Percentiles rank a stretch among this genome's conserved stretches.
phyloP scores from a whole-genome alignment of 176 grass and related monocot genomes.

The Eleusine coracana region DNA sequence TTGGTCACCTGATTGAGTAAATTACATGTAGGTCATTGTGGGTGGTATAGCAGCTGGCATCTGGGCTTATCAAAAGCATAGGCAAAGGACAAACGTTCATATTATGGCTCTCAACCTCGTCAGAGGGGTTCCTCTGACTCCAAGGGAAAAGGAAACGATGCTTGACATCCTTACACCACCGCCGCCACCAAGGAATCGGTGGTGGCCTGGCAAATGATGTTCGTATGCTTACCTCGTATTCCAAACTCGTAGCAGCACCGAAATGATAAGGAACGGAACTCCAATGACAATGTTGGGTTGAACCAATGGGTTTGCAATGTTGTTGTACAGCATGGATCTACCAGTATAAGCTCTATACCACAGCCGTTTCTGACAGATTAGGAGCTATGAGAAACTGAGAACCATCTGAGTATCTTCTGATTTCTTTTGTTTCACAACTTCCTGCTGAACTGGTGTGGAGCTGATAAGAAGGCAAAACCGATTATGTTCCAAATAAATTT shows the following conservation, averaged over 20 bases:
- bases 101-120: constrained; percentile 89
- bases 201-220: constrained; percentile 51
- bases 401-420: too few relatives aligned
- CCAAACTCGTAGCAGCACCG: neutral
- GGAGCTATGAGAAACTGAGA: too few relatives aligned
- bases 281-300: neutral
- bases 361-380: too few relatives aligned
- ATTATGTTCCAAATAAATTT: too few relatives aligned
- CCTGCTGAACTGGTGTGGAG: too few relatives aligned
- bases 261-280: neutral
- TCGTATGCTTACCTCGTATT: neutral
- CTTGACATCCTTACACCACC: constrained; percentile 76
- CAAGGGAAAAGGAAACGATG: constrained; percentile 85
- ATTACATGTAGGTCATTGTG: constrained; percentile 62
- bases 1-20: neutral
- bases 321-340: too few relatives aligned
- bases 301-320: neutral
- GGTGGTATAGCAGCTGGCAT: constrained; percentile 67
- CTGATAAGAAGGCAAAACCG: too few relatives aligned
- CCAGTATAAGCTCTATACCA: too few relatives aligned
- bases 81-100: constrained; percentile 83
- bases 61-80: constrained; percentile 84
- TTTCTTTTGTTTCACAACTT: too few relatives aligned
- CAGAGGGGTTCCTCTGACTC: constrained; percentile 81
- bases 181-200: constrained; percentile 47